A percentile compares a stretch with the other conserved stretches of the same genome.
phyloP scores from a whole-genome alignment of 139 green algal genomes.

The Chlamydomonas incerta region DNA sequence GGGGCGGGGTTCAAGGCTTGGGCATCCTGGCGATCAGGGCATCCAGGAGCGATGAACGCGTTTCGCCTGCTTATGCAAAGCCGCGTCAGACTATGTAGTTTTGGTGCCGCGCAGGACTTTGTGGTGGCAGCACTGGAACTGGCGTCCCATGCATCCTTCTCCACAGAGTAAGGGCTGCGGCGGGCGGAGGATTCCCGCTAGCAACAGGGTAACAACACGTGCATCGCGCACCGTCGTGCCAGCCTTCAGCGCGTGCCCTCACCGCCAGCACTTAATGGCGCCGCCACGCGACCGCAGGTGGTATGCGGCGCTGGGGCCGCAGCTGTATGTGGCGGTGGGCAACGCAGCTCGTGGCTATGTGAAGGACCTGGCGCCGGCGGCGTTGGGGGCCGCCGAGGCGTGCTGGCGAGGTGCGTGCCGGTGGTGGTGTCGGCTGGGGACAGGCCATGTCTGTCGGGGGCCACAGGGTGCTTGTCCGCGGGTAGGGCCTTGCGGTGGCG shows the following conservation, averaged over 20 bases:
- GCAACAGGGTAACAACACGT: too few relatives aligned
- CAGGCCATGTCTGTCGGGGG: too few relatives aligned
- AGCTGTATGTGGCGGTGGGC: not conserved
- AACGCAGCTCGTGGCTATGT: slow-evolving; percentile 21
- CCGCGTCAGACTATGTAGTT: not conserved
- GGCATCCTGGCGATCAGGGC: too few relatives aligned
- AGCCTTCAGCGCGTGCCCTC: too few relatives aligned
- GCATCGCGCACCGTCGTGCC: too few relatives aligned
- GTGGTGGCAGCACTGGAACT: slow-evolving; percentile 12
- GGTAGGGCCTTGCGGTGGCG: too few relatives aligned
- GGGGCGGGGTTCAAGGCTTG: too few relatives aligned
- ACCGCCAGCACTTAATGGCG: too few relatives aligned
- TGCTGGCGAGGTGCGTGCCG: slow-evolving; percentile 8
- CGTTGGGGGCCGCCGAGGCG: slow-evolving; percentile 19
- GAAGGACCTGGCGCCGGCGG: slow-evolving; percentile 18
- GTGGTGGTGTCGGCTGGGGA: not conserved
- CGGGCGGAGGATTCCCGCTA: too few relatives aligned
- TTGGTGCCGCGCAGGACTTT: not conserved
- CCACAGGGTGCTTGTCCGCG: too few relatives aligned
- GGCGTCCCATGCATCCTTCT: slow-evolving; percentile 19
- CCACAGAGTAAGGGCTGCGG: slow-evolving; percentile 14
- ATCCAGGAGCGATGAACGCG: too few relatives aligned
- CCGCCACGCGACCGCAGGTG: slow-evolving; percentile 17
- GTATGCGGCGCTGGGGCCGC: slow-evolving; percentile 8
- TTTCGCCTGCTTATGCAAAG: too few relatives aligned